These are phyloP conservation scores for Ceratobasidium sp. DNA, from an alignment of 1,284 basidiomycete genomes.

Conservation along the genomic window DNA sequence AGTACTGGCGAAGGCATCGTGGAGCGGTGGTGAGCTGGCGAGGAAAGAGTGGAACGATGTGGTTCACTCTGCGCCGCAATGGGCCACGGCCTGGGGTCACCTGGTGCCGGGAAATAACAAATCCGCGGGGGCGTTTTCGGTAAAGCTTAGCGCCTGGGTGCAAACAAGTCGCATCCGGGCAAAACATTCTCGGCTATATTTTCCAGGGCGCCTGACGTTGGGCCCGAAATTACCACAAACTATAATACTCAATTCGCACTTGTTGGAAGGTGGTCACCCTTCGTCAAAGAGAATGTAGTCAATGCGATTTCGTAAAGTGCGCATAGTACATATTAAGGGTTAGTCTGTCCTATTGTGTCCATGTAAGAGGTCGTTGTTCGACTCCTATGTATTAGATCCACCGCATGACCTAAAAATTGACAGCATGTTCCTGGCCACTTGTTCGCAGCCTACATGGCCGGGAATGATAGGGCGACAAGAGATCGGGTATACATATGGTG, in stretches of 20 bases:
- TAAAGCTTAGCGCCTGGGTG: not conserved
- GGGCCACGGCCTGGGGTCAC: slow-evolving; percentile 15
- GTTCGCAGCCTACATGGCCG: no score
- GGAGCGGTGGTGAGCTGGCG: not conserved
- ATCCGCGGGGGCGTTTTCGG: slow-evolving; percentile 33
- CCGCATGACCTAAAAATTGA: not conserved
- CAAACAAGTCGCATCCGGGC: not conserved
- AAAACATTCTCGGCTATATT: not conserved
- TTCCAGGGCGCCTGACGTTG: not conserved
- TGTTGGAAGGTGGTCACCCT: no score
- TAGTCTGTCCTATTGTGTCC: not conserved
- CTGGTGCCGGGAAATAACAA: slow-evolving; percentile 21
- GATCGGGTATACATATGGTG: no score
- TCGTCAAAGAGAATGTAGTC: no score
- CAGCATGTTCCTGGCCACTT: not conserved
- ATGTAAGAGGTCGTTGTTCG: not conserved
- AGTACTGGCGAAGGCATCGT: slow-evolving; percentile 40
- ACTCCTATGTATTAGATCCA: not conserved
- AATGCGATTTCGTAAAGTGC: not conserved
- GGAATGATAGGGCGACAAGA: no score
- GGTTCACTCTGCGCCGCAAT: slow-evolving; percentile 28
- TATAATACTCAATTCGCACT: no score
- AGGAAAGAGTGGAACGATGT: slow-evolving; percentile 14
- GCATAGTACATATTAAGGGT: not conserved
- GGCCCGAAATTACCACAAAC: no score